Conservation (phyloP, 2,329 filamentous ascomycete genomes). For the Penicillium sp. region DNA sequence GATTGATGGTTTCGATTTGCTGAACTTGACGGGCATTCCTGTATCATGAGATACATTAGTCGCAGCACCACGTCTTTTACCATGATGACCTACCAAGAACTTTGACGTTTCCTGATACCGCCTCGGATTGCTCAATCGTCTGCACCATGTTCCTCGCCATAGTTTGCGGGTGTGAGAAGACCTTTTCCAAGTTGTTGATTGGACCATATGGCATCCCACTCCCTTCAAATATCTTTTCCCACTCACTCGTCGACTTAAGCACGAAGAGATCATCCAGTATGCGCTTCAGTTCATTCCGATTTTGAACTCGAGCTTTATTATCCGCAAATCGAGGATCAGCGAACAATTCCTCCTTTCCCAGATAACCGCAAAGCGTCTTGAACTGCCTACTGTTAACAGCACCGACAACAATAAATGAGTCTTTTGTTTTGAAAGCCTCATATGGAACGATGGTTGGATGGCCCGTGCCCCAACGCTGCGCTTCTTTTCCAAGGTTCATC, state of each 20-base stretch:
- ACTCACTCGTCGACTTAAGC: slow-evolving; percentile 41
- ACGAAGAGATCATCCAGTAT: slow-evolving; percentile 38
- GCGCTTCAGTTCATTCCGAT: slow-evolving; percentile 37
- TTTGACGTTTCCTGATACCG: slow-evolving; percentile 24
- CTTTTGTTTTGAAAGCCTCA: slow-evolving; percentile 61
- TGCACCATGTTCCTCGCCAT: slow-evolving; percentile 41
- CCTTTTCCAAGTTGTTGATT: slow-evolving; percentile 47
- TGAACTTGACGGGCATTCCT: slow-evolving; percentile 33
- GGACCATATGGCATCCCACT: slow-evolving; percentile 48
- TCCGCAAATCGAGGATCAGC: slow-evolving; percentile 58
- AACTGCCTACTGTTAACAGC: slow-evolving; percentile 72
- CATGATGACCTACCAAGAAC: slow-evolving; percentile 25
- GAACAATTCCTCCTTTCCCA: slow-evolving; percentile 61
- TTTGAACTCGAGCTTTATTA: slow-evolving; percentile 62
- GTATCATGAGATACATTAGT: background rate
- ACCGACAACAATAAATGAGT: slow-evolving; percentile 68
- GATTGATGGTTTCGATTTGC: background rate
- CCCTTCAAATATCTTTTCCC: slow-evolving; percentile 41
- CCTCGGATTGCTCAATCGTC: slow-evolving; percentile 18
- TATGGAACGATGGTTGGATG: slow-evolving; percentile 52
- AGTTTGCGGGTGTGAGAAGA: slow-evolving; percentile 47
- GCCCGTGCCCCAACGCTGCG: slow-evolving; percentile 45
- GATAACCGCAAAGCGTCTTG: slow-evolving; percentile 60
- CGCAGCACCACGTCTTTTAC: background rate
- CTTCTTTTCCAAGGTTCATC: slow-evolving; percentile 43